Evolutionary conservation across 1,139 yeast species (phyloP), one percentile per base, ranked within the genome.

Genomic region (Geotrichum macrosporum): DNA sequence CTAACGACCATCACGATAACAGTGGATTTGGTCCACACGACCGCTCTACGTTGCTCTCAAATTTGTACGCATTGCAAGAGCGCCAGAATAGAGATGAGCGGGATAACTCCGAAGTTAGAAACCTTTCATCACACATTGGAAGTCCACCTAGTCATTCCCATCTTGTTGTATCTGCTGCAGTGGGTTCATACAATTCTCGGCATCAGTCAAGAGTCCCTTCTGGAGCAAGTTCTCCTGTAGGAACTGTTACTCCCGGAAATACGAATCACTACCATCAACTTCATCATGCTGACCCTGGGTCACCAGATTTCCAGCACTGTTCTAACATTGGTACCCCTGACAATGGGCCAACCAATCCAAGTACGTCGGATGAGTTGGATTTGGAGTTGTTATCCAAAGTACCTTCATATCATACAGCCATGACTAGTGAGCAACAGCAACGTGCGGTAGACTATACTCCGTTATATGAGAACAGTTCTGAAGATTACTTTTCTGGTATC

Each of bases 321-420:
- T 42, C 46, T 3, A 29, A 43, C 33, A 41, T 47, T 5, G 35
- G 31, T 5, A 38, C 45, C n/a, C 50, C 41, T 8, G 10, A 13
- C 24, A 27, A 19, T 21, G 19, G 19, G 9, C 13, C 29, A 12
- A 16, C 26, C 5, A 15, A 38, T 4, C 34, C 45, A 10, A 6
- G 20, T 10, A 33, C 20, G 12, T 18, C 45, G n/a, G 37, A 27
- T 3, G 36, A 19, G 13, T 21, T 35, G 33, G 74, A 76, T 51
- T 57, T 74, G 3, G 65, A 66, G 5, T 65, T 69, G 2, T 61
- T 88, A 55, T 78, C 82, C 13, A 69, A 78, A 49, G 95, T 88
- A 3, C 97, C 97, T 0, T 79, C 95, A 0, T 89, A 89, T 64
- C 75, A 75, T 8, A 81, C 86, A 38, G 96, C 97, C 2, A 43